phyloP scores from a whole-genome alignment of 2,329 filamentous ascomycete genomes.

The Fusarium subtropicale region DNA sequence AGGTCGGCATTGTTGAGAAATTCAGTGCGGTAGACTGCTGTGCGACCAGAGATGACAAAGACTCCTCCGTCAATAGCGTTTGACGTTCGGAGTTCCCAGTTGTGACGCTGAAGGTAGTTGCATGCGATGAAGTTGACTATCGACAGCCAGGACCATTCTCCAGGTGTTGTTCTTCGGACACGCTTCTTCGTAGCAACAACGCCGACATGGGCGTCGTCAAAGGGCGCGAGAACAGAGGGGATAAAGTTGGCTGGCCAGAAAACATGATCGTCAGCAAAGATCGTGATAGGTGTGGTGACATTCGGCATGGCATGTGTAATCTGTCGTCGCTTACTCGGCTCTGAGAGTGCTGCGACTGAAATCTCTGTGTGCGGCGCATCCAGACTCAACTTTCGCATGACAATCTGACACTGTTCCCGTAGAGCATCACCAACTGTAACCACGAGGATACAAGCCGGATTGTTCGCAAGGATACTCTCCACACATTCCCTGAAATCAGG shows the following conservation, averaged over 20 bases:
- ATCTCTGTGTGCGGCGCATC: slow-evolving; percentile 41
- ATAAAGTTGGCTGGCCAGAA: slow-evolving; percentile 62
- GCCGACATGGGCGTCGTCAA: slow-evolving; percentile 60
- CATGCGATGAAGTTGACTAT: slow-evolving; percentile 68
- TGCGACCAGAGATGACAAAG: slow-evolving; percentile 69
- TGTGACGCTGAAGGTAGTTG: slow-evolving; percentile 70
- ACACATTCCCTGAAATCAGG: slow-evolving; percentile 58
- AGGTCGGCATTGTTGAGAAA: slow-evolving; percentile 62
- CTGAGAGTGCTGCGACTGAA: slow-evolving; percentile 47
- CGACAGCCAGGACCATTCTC: slow-evolving; percentile 46
- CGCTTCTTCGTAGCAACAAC: slow-evolving; percentile 68
- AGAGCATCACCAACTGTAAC: slow-evolving; percentile 57
- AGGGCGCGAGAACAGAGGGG: slow-evolving; percentile 55
- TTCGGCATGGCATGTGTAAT: slow-evolving; percentile 55
- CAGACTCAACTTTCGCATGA: slow-evolving; percentile 13
- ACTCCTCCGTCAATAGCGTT: slow-evolving; percentile 69
- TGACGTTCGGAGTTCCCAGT: slow-evolving; percentile 69
- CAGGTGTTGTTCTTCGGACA: slow-evolving; percentile 55
- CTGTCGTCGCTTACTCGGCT: slow-evolving; percentile 63
- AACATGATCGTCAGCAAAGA: slow-evolving; percentile 65
- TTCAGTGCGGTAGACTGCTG: slow-evolving; percentile 61
- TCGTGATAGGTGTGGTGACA: slow-evolving; percentile 56
- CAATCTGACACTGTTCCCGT: slow-evolving; percentile 20
- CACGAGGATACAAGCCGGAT: slow-evolving; percentile 55
- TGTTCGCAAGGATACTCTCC: slow-evolving; percentile 53